phyloP scores from a whole-genome alignment of 495 filamentous ascomycete genomes.

The Aspergillus taichungensis region DNA sequence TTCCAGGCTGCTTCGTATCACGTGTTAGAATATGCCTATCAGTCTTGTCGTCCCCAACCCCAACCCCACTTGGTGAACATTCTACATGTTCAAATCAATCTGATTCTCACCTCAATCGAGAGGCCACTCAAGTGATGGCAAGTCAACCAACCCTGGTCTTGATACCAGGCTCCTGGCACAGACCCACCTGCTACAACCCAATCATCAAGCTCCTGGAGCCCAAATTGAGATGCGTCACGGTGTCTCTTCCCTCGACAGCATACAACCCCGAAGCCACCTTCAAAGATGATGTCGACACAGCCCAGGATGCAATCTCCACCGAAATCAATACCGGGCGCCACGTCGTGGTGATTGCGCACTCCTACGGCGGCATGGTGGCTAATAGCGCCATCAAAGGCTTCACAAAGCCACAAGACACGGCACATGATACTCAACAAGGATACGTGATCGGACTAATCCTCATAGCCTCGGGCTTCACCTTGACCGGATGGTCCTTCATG shows the following conservation, averaged over 20 bases:
- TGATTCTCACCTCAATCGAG: too few species aligned
- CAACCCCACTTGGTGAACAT: too few species aligned
- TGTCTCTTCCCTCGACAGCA: constrained; percentile 30
- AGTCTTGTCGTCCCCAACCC: too few species aligned
- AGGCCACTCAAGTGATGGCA: neutral
- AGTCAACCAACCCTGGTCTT: constrained; percentile 29
- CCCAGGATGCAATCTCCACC: constrained; percentile 22
- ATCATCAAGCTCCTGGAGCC: constrained; percentile 29
- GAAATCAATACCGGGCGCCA: constrained; percentile 26
- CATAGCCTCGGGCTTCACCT: constrained; percentile 25
- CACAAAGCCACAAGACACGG: constrained; percentile 14
- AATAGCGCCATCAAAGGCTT: constrained; percentile 39
- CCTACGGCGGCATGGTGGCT: constrained; percentile 43
- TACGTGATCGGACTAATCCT: constrained; percentile 37
- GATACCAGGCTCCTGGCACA: constrained; percentile 42
- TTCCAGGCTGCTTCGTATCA: too few species aligned
- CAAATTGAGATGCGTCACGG: constrained; percentile 15
- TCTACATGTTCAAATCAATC: too few species aligned
- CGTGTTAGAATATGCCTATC: too few species aligned
- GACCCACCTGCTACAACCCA: constrained; percentile 27
- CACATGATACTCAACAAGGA: constrained; percentile 13
- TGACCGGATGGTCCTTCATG: constrained; percentile 19
- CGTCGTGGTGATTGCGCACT: constrained; percentile 43
- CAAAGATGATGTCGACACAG: constrained; percentile 27
- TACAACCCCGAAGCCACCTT: constrained; percentile 27